Conservation (phyloP, 2,329 filamentous ascomycete genomes). For the Alternaria tenuissima region DNA sequence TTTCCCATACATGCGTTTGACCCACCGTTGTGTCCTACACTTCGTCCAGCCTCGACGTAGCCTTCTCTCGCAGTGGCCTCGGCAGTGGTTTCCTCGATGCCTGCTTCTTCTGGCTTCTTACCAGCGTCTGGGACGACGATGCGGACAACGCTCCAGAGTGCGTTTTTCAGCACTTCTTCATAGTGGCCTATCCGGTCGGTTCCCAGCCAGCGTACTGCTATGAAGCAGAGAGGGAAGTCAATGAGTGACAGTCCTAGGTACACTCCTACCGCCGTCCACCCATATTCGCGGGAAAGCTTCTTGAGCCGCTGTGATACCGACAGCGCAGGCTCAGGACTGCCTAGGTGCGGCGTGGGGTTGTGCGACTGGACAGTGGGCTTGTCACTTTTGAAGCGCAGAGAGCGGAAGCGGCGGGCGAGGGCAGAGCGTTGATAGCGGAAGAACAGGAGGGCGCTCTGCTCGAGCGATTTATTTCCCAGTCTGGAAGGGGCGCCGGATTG, state of each 20-base stretch:
- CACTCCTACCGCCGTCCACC: constrained; percentile 91
- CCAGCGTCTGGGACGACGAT: constrained; percentile 65
- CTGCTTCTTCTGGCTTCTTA: constrained; percentile 57
- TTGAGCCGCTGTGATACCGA: constrained; percentile 76
- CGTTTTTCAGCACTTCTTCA: constrained; percentile 73
- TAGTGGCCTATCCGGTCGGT: constrained; percentile 82
- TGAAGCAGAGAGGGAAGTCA: constrained; percentile 95
- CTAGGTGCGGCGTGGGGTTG: constrained; percentile 52
- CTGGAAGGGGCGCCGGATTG: constrained; percentile 17
- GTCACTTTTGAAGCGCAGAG: constrained; percentile 50
- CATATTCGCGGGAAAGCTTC: constrained; percentile 89
- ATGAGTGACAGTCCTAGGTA: constrained; percentile 83
- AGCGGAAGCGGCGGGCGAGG: constrained; percentile 40
- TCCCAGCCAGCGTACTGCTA: constrained; percentile 82
- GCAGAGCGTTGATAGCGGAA: constrained; percentile 30
- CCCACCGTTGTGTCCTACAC: constrained; percentile 67
- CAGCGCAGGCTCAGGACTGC: constrained; percentile 52
- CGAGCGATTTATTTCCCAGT: constrained; percentile 16
- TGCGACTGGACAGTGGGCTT: constrained; percentile 37
- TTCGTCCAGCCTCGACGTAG: constrained; percentile 62
- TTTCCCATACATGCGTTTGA: constrained; percentile 76
- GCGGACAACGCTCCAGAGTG: constrained; percentile 67
- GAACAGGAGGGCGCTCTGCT: constrained; percentile 25
- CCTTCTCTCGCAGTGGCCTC: constrained; percentile 42
- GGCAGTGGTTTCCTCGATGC: constrained; percentile 48